Percentiles rank a stretch among this genome's conserved stretches.
Conservation (phyloP, 768 basidiomycete genomes). For the Boletus bicolor region DNA sequence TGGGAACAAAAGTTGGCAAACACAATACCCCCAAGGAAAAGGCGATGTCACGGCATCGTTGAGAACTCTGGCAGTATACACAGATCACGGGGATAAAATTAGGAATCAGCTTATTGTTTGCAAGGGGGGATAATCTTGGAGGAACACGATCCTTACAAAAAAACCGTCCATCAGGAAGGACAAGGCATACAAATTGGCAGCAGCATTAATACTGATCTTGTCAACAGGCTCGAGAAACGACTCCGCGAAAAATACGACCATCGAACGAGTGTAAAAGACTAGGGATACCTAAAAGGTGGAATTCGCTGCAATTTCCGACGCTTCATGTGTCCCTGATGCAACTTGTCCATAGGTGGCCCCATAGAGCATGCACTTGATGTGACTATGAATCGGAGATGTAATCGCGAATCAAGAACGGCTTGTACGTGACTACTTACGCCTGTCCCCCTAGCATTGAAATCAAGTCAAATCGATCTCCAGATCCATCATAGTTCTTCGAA, state of each 20-base stretch:
- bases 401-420: slow-evolving; percentile 9
- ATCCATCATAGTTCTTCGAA: slow-evolving; percentile 11
- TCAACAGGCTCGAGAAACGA: not conserved
- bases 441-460: not conserved
- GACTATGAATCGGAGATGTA: slow-evolving; percentile 6
- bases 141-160: not conserved
- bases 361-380: slow-evolving; percentile 2
- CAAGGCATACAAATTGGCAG: not conserved
- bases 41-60: not conserved
- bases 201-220: not conserved
- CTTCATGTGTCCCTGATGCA: not conserved
- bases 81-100: not conserved
- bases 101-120: slow-evolving; percentile 2
- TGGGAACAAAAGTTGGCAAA: slow-evolving; percentile 10
- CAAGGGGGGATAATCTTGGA: not conserved
- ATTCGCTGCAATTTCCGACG: not conserved
- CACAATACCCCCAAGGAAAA: slow-evolving; percentile 1
- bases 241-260: not conserved
- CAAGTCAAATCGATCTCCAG: slow-evolving; percentile 13
- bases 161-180: not conserved
- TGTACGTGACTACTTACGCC: not conserved
- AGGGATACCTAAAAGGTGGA: not conserved
- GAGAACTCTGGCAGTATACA: not conserved
- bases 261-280: not conserved
- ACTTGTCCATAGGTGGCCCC: not conserved